Evolutionary conservation across 176 grass and related monocot genomes (phyloP), one percentile per base, ranked within the genome.

Genomic region (Aegilops bicornis): DNA sequence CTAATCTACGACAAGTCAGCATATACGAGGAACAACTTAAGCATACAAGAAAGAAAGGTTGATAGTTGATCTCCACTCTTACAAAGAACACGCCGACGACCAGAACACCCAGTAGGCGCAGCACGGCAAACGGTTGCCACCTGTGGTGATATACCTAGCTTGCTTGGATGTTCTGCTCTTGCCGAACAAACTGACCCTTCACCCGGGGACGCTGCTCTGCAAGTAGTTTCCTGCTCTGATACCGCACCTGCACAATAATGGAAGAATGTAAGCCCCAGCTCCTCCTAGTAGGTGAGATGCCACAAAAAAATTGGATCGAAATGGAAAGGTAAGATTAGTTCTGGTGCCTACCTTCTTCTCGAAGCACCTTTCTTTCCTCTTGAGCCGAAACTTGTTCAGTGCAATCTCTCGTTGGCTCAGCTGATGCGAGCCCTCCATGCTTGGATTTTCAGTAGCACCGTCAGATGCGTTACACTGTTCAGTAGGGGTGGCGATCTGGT

Each of bases 131-230:
- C 30, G 10, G 76, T 36, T 36, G 56, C 29, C 56, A 36, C 56
- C 35, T 37, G 35, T 37, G 35, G 7, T 37, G 35, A 37, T 37
- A 37, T 37, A 37, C 35, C 50, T 88, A 83, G 58, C 77, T 90
- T 82, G 90, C 86, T 72, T 86, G 94, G 15, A 89, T 42, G 59
- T 37, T 31, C 62, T 87, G 90, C 32, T 94, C 92, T 76, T 96
- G 96, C 8, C 97, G 94, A 93, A 99, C 94, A 86, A 99, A 99
- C 78, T 99, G 97, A 10, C 97, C 97, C 74, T 99, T 99, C 4
- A 99, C 89, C 42, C 97, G 89, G 8, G 97, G 97, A 37, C 97
- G 88, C 84, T 99, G 91, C 80, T 99, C 92, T 16, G 97, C 97
- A 5, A 99, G 94, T 83, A 99, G 59, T 85, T 99, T 99, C 31